These are phyloP conservation scores for Orbilia brochopaga DNA, from an alignment of 2,329 filamentous ascomycete species.

Conservation along the genomic window DNA sequence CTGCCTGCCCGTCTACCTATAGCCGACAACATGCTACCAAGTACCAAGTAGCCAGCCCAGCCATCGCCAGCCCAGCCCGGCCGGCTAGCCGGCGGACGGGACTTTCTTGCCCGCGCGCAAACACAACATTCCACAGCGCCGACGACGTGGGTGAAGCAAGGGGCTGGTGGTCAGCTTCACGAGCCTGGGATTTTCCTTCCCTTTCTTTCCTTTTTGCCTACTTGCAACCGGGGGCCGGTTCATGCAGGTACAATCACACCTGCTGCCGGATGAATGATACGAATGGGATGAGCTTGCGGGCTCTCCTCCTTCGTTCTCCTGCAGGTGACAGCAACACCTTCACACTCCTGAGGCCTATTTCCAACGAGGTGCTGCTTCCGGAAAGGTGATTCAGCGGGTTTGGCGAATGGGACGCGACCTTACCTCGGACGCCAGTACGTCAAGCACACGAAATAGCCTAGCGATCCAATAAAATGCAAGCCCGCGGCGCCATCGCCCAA, in stretches of 20 bases:
- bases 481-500: conserved; percentile 36
- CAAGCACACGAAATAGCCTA: conserved; percentile 41
- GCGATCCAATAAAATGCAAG: conserved; percentile 43
- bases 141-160: conserved; percentile 17
- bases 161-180: conserved; percentile 7
- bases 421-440: conserved; percentile 32
- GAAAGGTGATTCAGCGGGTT: conserved; percentile 25
- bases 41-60: too few relatives aligned
- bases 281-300: conserved; percentile 7
- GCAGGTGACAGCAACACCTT: conserved; percentile 50
- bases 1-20: conserved; percentile 13
- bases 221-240: too few relatives aligned
- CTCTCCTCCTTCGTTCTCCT: conserved; percentile 37
- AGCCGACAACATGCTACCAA: too few relatives aligned
- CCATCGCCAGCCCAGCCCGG: too few relatives aligned
- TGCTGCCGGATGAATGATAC: conserved; percentile 50
- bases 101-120: conserved; percentile 6
- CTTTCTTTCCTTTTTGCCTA: not conserved
- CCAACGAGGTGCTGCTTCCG: conserved; percentile 41
- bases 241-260: conserved; percentile 29
- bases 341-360: conserved; percentile 46
- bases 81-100: too few relatives aligned
- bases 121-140: conserved; percentile 1
- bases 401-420: conserved; percentile 43
- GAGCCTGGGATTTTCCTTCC: not conserved